Base-by-base conservation (phyloP, 257 asterid genomes). In the Salvia rosmarinus region DNA sequence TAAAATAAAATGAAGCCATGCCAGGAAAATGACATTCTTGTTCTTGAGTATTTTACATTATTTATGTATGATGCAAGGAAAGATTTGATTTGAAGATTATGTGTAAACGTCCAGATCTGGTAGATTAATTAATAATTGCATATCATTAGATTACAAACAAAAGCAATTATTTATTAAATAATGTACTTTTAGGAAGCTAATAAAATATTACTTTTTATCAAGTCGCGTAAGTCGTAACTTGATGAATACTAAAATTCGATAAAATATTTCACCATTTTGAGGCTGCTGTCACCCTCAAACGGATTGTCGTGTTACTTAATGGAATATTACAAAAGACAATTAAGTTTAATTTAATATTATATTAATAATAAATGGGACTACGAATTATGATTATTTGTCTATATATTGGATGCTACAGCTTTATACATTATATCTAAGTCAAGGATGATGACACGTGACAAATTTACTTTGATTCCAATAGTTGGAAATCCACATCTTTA, bases 1-100 rank as follows among this genome's bases (percentile, higher is more conserved):
- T 2, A 20, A 34, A 59, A 9, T 70, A 54, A 37, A 35, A 9
- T 5, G 50, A 37, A 35, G 42, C 39, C 52, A 59, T 17, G 50
- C 40, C 49, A 42, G 13, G 75, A 75, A 68, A 75, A 68, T 46
- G 71, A 60, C 71, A 67, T 67, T 64, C 34, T 75, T 67, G 56
- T 50, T 16, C 25, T 11, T 6, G 19, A 20, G 10, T 23, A 37
- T 21, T 21, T 1, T 52, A n/a, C n/a, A 62, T 42, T 77, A 64
- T 40, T 57, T 71, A 4, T 40, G 5, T 34, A 13, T 64, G 3
- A 71, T 13, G 61, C 62, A 65, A 3, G 6, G 61, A 64, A 65
- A 44, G 42, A 62, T 47, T 71, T 60, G n/a, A 68, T 63, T 63
- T 20, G 12, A 42, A 43, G 19, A 20, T 63, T 16, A 23, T 47